Evolutionary conservation across 768 basidiomycete species (phyloP).

Genomic region (Xerocomus spinulosus): DNA sequence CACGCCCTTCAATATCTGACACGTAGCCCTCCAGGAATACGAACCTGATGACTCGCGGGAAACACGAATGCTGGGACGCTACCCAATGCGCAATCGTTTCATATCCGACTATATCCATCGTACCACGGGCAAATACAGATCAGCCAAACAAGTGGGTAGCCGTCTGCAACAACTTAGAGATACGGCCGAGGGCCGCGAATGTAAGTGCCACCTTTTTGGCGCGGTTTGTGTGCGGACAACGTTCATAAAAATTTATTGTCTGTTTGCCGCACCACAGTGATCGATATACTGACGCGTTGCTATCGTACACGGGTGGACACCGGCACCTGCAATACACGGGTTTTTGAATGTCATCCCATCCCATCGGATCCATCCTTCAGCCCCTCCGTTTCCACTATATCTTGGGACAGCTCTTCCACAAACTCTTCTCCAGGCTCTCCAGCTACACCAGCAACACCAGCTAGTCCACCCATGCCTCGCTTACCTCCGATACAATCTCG

Average conservation of each 20-base stretch:
- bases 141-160: conserved; percentile 77
- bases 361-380: conserved; percentile 12
- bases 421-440: conserved; percentile 19
- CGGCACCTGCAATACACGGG: conserved; percentile 18
- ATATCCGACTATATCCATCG: conserved; percentile 73
- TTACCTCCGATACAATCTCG: conserved; percentile 20
- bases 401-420: conserved; percentile 21
- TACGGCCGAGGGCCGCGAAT: conserved; percentile 63
- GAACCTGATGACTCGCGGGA: conserved; percentile 69
- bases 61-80: conserved; percentile 67
- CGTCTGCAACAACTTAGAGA: conserved; percentile 76
- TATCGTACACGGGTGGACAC: conserved; percentile 26
- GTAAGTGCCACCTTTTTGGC: conserved; percentile 40
- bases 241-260: conserved; percentile 24
- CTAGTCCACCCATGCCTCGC: conserved; percentile 18
- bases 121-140: conserved; percentile 64
- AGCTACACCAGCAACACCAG: conserved; percentile 7
- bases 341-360: conserved; percentile 13
- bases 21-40: conserved; percentile 64
- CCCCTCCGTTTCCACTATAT: conserved; percentile 24
- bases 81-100: conserved; percentile 76
- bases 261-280: conserved; percentile 32
- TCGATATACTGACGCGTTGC: conserved; percentile 33
- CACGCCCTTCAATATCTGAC: conserved; percentile 16
- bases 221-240: conserved; percentile 27